phyloP scores from a whole-genome alignment of 2,329 filamentous ascomycete species.

The Paraconiothyrium brasiliense region DNA sequence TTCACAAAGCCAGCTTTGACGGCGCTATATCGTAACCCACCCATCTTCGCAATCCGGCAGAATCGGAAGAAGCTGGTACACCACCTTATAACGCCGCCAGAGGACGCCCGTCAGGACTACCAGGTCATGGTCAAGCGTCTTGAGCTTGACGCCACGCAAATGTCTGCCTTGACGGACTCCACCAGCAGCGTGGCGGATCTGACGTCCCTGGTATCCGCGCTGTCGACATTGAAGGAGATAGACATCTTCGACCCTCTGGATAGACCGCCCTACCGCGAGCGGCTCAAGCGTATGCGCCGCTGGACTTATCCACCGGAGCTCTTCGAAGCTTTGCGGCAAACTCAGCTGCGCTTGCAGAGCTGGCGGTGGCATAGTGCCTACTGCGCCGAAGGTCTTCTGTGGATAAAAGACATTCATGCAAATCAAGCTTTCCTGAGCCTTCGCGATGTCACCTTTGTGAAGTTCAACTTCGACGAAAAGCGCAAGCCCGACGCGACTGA shows the following conservation, averaged over 20 bases:
- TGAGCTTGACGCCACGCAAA: constrained; percentile 71
- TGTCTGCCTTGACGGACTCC: constrained; percentile 63
- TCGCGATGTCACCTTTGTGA: constrained; percentile 46
- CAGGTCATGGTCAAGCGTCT: constrained; percentile 75
- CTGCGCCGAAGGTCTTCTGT: constrained; percentile 43
- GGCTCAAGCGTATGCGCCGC: constrained; percentile 60
- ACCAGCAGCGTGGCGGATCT: constrained; percentile 66
- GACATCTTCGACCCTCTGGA: constrained; percentile 78
- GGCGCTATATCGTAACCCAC: constrained; percentile 75
- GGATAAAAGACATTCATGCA: constrained; percentile 59
- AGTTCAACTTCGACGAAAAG: constrained; percentile 39
- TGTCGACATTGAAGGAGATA: constrained; percentile 74
- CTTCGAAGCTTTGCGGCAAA: constrained; percentile 69
- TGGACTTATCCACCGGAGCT: constrained; percentile 76
- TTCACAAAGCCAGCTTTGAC: constrained; percentile 79
- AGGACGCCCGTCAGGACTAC: constrained; percentile 64
- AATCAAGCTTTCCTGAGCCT: constrained; percentile 49
- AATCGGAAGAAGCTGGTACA: constrained; percentile 56
- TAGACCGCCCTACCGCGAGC: constrained; percentile 69
- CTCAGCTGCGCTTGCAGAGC: constrained; percentile 56
- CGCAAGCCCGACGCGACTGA: constrained; percentile 28
- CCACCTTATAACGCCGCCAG: constrained; percentile 63
- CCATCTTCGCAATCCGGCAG: constrained; percentile 64
- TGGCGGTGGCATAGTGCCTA: constrained; percentile 67
- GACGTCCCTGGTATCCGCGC: constrained; percentile 66